Percentiles rank a stretch among this genome's conserved stretches.
Conservation (phyloP, 139 green algal genomes). For the Chlorella sp. region DNA sequence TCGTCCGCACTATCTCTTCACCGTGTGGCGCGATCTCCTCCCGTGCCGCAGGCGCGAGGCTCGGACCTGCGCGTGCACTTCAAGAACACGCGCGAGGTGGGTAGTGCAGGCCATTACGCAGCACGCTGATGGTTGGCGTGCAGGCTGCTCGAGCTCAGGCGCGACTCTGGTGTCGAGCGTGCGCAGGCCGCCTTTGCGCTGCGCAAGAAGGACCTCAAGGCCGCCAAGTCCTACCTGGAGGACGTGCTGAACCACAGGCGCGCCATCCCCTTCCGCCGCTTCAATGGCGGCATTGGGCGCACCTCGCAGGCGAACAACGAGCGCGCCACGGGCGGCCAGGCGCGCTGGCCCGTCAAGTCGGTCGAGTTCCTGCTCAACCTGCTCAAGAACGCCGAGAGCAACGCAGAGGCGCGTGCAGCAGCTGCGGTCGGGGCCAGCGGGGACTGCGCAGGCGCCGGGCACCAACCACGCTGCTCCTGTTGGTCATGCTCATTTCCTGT, state of each 20-base stretch:
- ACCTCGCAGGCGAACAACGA: conserved; percentile 80
- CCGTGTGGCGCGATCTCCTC: too few species aligned
- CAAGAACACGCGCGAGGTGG: conserved; percentile 93
- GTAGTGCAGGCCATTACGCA: too few species aligned
- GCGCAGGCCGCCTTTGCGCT: conserved; percentile 80
- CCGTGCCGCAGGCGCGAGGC: conserved; percentile 74
- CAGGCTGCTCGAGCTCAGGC: too few species aligned
- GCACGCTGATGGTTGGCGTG: too few species aligned
- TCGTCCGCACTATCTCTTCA: too few species aligned
- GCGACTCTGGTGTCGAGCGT: too few species aligned
- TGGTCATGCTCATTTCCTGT: not conserved
- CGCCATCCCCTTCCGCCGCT: conserved; percentile 92
- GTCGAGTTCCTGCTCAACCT: conserved; percentile 90
- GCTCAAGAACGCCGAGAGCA: conserved; percentile 97
- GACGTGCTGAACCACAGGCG: conserved; percentile 91
- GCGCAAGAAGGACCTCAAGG: conserved; percentile 72
- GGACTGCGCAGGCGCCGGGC: too few species aligned
- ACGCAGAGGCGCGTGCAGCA: conserved; percentile 92
- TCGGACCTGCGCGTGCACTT: conserved; percentile 92
- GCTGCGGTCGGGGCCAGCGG: too few species aligned
- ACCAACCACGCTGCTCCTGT: not conserved
- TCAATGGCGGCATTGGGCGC: conserved; percentile 82
- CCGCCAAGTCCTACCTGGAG: conserved; percentile 96
- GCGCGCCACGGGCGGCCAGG: conserved; percentile 78
- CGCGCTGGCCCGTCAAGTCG: conserved; percentile 95